Percentiles rank a stretch among this genome's conserved stretches.
Conservation (phyloP, 352 stramenopile genomes). For the Phytopythium vexans region DNA sequence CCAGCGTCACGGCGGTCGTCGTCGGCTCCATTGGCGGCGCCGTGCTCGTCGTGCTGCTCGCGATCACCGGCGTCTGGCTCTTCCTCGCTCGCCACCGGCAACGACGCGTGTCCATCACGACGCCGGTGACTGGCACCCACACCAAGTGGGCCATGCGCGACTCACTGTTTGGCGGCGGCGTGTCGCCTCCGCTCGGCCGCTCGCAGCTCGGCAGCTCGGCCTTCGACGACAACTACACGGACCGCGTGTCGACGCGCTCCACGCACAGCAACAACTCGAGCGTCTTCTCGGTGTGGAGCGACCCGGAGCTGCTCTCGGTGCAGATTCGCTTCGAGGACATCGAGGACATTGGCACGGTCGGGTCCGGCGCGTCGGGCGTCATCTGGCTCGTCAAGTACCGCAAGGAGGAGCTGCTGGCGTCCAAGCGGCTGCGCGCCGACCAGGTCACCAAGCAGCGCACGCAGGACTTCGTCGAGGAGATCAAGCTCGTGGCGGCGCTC, state of each 20-base stretch:
- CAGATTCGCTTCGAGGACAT: constrained; percentile 50
- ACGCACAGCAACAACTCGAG: constrained; percentile 29
- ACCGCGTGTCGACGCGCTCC: constrained; percentile 30
- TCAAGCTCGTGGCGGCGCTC: constrained; percentile 60
- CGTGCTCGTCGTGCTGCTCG: constrained; percentile 22
- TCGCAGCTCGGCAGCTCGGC: constrained; percentile 16
- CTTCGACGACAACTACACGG: constrained; percentile 14
- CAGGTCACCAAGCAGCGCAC: constrained; percentile 39
- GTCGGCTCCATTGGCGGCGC: constrained; percentile 37
- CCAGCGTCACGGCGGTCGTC: constrained; percentile 16
- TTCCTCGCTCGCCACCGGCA: constrained; percentile 7
- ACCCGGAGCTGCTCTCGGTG: constrained; percentile 45
- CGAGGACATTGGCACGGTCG: constrained; percentile 47
- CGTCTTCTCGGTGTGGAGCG: constrained; percentile 51
- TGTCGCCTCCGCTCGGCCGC: constrained; percentile 27
- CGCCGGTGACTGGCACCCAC: not conserved
- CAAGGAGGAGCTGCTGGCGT: constrained; percentile 30
- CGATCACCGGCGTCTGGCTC: constrained; percentile 17
- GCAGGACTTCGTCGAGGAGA: constrained; percentile 58
- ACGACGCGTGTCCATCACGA: constrained; percentile 6
- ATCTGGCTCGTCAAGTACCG: constrained; percentile 50
- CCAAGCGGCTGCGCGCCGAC: constrained; percentile 43
- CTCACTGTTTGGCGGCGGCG: constrained; percentile 27
- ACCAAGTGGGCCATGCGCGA: constrained; percentile 12
- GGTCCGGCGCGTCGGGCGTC: constrained; percentile 37